Evolutionary conservation across 1,139 yeast genomes (phyloP), one percentile per base, ranked within the genome.

Genomic region (Nakaseomyces bracarensis): DNA sequence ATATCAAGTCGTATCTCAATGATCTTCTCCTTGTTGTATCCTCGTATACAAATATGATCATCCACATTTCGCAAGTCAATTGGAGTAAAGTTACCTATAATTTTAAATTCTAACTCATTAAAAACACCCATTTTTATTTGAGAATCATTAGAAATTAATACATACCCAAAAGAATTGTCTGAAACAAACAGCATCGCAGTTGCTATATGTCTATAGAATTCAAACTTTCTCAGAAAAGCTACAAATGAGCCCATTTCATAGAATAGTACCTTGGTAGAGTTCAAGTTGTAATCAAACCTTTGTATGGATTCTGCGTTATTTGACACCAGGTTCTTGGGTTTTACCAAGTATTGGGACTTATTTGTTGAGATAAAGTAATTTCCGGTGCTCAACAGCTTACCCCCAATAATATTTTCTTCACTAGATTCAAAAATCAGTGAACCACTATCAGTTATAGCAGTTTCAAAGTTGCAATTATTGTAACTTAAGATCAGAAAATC

Each of bases 121-220:
- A 30, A 30, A 7, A 7, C 6, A 8, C 34, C 34, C 22, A 30
- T 19, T 30, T 30, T 30, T 18, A 30, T 30, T 30, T 30, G 21
- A 8, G 13, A 30, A 18, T 30, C 22, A 4, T 19, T 18, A 7
- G 22, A 8, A 30, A 30, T 30, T 4, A 30, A 5, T 4, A 30
- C 22, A 18, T 18, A 30, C 4, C 34, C 34, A 10, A 30, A 18
- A 18, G 34, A 18, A 19, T 9, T 15, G 9, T 22, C 22, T 3
- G 34, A 30, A 18, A 18, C 13, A 11, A 30, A 30, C 5, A 30
- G 7, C 34, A 30, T 16, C 5, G 34, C 34, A 30, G 16, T 22
- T 4, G 21, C 11, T 4, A 30, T 11, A 30, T 18, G 7, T 30
- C 18, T n/a, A 18, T 16, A 30, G 18, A 9, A 18, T 1, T 16